Evolutionary conservation across 116 monocot genomes (phyloP), one percentile per base, ranked within the genome.

Genomic region (Iris pallida): DNA sequence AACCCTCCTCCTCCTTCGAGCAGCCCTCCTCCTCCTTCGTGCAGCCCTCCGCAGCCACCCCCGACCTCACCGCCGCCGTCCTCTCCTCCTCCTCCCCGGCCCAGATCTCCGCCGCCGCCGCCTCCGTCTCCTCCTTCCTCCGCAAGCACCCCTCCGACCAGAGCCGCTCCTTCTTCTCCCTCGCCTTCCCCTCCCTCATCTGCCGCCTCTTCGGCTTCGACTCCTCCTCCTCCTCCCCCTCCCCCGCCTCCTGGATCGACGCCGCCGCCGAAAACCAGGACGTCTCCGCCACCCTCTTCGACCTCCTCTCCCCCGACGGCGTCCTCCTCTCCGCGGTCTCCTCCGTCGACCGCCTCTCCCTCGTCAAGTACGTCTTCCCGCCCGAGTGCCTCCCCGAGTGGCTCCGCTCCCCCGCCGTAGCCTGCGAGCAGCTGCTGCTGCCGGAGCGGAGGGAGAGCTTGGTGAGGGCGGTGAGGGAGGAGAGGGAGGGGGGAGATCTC

Each of bases 181-280:
- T 75, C 67, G 81, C 85, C 66, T 85, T 96, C 73, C 92, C 96
- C 42, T 59, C 81, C 59, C 86, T 96, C 63, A 55, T 96, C 71
- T 82, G 75, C 74, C 80, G 85, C 57, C 84, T 92, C 69, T 96
- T 95, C 79, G 92, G 85, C 47, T 85, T 93, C 79, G 86, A 83
- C 47, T 68, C 53, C 47, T 68, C 53, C 47, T 61, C 66, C 15
- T 41, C 86, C 47, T 55, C 59, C 45, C 47, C 63, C 65, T 57
- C 57, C 20, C 18, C 74, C 44, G 46, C 62, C 41, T 70, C 75
- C 0, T 90, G 90, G 90, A 55, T 90, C 65, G 81, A 86, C 18
- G 47, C 52, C 54, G 65, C 72, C 69, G 19, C 68, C 45, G 47
- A 11, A 55, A 73, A 85, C 61, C 69, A 76, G 63, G 59, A 68